phyloP scores from a whole-genome alignment of 2,329 filamentous ascomycete species.

The Endoconidiophora polonica region DNA sequence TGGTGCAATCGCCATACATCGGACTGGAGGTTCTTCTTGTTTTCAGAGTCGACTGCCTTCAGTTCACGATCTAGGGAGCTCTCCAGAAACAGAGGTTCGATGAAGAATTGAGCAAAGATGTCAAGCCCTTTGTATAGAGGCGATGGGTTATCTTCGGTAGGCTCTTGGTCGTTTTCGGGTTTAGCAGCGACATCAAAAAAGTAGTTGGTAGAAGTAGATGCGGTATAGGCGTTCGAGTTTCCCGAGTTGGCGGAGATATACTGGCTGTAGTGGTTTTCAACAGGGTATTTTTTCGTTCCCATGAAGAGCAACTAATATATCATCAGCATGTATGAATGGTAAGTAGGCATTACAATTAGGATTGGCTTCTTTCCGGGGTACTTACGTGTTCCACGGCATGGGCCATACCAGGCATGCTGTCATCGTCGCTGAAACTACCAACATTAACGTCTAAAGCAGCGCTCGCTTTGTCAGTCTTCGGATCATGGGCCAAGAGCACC shows the following conservation, averaged over 20 bases:
- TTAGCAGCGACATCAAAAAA: constrained; percentile 90
- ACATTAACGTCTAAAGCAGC: constrained; percentile 92
- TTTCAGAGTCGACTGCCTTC: constrained; percentile 81
- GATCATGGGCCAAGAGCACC: constrained; percentile 81
- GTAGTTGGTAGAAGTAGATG: constrained; percentile 87
- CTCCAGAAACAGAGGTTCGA: constrained; percentile 69
- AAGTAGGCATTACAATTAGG: neutral
- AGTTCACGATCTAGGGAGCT: constrained; percentile 77
- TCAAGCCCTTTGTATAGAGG: constrained; percentile 67
- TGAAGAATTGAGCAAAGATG: constrained; percentile 87
- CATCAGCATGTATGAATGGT: neutral
- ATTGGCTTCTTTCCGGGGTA: neutral
- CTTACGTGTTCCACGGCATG: constrained; percentile 82
- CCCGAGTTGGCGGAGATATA: constrained; percentile 84
- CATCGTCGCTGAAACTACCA: constrained; percentile 82
- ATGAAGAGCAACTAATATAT: constrained; percentile 62
- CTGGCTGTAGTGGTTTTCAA: constrained; percentile 88
- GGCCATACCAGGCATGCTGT: constrained; percentile 84
- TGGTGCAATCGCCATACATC: constrained; percentile 80
- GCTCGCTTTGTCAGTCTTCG: constrained; percentile 90
- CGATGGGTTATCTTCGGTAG: constrained; percentile 38
- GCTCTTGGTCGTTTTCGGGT: constrained; percentile 41
- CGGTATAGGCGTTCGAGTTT: constrained; percentile 88
- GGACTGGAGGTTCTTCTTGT: constrained; percentile 92
- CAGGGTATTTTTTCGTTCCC: constrained; percentile 95